Conservation (phyloP, 345 rosid species). For the Cardamine resedifolia region DNA sequence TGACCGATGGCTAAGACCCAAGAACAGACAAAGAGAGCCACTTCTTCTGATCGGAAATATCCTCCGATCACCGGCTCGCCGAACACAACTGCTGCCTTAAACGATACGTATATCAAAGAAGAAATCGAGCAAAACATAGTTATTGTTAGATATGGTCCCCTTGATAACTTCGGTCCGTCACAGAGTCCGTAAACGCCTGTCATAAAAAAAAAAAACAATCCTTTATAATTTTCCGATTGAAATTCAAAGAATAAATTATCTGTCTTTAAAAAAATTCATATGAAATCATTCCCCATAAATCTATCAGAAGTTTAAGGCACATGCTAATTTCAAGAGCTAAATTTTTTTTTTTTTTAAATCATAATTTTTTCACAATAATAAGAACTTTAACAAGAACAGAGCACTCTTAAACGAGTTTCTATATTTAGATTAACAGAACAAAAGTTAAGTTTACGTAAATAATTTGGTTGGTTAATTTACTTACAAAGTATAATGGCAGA, state of each 20-base stretch:
- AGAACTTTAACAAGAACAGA: conserved; percentile 16
- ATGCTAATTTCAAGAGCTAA: neutral
- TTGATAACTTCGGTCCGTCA: conserved; percentile 73
- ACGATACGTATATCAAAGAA: conserved; percentile 66
- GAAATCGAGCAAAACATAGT: conserved; percentile 67
- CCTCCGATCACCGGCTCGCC: conserved; percentile 40
- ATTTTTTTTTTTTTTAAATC: neutral
- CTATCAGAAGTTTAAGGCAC: neutral
- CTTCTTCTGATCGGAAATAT: conserved; percentile 52
- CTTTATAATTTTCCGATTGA: neutral
- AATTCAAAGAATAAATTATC: neutral
- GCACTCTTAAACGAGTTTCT: conserved; percentile 10
- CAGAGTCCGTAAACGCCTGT: conserved; percentile 85
- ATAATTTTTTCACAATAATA: neutral
- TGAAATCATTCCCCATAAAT: neutral
- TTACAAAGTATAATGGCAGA: conserved; percentile 88
- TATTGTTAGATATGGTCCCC: conserved; percentile 81
- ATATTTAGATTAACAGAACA: neutral
- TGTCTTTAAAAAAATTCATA: neutral
- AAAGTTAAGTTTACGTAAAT: neutral
- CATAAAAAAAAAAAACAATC: neutral
- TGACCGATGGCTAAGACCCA: conserved; percentile 69
- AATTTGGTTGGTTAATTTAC: conserved; percentile 25
- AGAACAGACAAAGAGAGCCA: conserved; percentile 71
- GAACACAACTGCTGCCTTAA: conserved; percentile 74